phyloP scores from a whole-genome alignment of 2,329 filamentous ascomycete genomes.

The Alternaria solani region DNA sequence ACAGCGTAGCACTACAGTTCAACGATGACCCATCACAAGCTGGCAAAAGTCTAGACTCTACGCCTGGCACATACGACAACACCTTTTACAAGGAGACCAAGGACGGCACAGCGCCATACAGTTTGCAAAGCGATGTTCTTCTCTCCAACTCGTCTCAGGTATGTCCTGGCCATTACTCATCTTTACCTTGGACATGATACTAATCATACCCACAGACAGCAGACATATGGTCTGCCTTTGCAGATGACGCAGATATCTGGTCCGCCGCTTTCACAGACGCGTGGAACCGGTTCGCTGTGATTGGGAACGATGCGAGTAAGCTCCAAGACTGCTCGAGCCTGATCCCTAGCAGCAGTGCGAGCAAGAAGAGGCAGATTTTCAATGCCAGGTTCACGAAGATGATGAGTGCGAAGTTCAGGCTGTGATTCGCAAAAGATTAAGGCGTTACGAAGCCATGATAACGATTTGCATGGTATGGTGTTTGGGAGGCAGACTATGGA shows the following conservation, averaged over 20 bases:
- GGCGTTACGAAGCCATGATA: not conserved
- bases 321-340: constrained; percentile 34
- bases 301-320: constrained; percentile 31
- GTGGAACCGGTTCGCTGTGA: constrained; percentile 31
- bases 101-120: constrained; percentile 36
- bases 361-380: not conserved
- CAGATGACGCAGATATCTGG: constrained; percentile 27
- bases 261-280: constrained; percentile 29
- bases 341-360: constrained; percentile 13
- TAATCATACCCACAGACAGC: constrained; percentile 22
- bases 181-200: not conserved
- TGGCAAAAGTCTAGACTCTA: constrained; percentile 39
- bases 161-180: not conserved
- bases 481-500: not conserved
- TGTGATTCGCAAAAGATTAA: not conserved
- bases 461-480: not conserved
- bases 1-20: constrained; percentile 38
- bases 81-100: constrained; percentile 42
- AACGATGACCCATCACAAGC: constrained; percentile 34
- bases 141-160: constrained; percentile 33
- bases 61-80: constrained; percentile 38
- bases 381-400: constrained; percentile 2
- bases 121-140: constrained; percentile 29
- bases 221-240: constrained; percentile 27
- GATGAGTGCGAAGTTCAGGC: constrained; percentile 10